Evolutionary conservation across 345 rosid genomes (phyloP).

Genomic region (Xanthoceras sorbifolium): DNA sequence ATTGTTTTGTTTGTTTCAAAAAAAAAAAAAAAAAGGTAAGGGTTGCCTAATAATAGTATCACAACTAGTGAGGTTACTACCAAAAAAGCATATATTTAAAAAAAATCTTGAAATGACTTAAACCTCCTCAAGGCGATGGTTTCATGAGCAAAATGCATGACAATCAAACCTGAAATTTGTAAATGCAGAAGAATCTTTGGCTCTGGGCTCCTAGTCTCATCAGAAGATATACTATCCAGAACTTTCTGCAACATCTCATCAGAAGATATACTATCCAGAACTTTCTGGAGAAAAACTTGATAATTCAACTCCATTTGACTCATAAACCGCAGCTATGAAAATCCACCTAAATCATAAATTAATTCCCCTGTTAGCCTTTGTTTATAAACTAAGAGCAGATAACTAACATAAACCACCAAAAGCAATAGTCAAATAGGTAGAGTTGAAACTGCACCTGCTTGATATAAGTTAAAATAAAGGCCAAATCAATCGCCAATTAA

Average conservation of each 20-base stretch:
- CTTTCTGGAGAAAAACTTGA: background rate
- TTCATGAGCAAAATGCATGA: background rate
- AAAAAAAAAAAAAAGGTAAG: no score
- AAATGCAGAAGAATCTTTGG: background rate
- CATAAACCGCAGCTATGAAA: background rate
- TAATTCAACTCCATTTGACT: background rate
- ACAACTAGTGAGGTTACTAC: background rate
- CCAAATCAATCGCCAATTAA: background rate
- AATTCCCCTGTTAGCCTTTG: background rate
- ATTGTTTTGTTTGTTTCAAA: no score
- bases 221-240: background rate
- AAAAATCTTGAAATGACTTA: background rate
- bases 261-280: background rate
- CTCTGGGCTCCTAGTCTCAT: background rate
- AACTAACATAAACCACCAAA: background rate
- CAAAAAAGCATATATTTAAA: background rate
- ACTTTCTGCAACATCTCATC: background rate
- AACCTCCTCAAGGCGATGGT: background rate
- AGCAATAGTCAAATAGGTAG: background rate
- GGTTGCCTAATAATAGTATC: background rate
- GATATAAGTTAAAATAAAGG: conserved; percentile 1
- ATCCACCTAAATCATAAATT: background rate
- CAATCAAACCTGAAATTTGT: background rate
- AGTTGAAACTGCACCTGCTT: conserved; percentile 5
- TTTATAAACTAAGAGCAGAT: background rate